Percentiles rank a stretch among this genome's conserved stretches.
Conservation (phyloP, 139 green algal genomes). For the Coelastrella sp. region DNA sequence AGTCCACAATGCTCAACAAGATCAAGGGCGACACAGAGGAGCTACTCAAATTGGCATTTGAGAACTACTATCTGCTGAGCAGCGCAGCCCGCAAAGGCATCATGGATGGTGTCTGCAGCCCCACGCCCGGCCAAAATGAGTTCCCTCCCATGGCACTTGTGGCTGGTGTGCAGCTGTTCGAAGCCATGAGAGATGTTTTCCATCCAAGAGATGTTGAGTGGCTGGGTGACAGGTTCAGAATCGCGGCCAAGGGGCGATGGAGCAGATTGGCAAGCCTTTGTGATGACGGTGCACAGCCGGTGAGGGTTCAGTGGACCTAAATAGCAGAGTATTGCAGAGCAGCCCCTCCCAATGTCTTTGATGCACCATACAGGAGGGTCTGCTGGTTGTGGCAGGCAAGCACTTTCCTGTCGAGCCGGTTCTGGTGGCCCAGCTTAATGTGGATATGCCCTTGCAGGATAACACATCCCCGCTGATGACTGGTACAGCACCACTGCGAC, state of each 20-base stretch:
- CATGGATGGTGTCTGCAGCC: slow-evolving; percentile 44
- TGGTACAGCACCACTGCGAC: slow-evolving; percentile 10
- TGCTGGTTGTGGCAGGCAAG: too few species aligned
- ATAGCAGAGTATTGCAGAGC: too few species aligned
- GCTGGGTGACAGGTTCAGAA: slow-evolving; percentile 53
- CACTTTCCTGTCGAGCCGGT: background rate
- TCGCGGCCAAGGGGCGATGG: slow-evolving; percentile 60
- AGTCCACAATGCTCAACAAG: slow-evolving; percentile 53
- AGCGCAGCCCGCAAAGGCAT: slow-evolving; percentile 46
- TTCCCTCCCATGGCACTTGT: slow-evolving; percentile 50
- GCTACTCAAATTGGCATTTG: slow-evolving; percentile 62
- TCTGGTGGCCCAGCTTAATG: background rate
- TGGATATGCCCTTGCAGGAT: slow-evolving; percentile 2
- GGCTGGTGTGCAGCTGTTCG: slow-evolving; percentile 53
- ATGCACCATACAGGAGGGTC: too few species aligned
- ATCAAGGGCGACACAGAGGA: slow-evolving; percentile 58
- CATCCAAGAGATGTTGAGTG: slow-evolving; percentile 55
- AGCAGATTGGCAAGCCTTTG: slow-evolving; percentile 47
- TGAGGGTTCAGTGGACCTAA: background rate
- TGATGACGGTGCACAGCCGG: slow-evolving; percentile 41
- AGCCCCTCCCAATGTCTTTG: too few species aligned
- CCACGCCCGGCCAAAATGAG: slow-evolving; percentile 28
- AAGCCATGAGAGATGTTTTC: slow-evolving; percentile 54
- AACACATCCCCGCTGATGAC: slow-evolving; percentile 22
- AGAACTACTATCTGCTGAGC: slow-evolving; percentile 60